These are phyloP conservation scores for Mucor velutinosus DNA, from an alignment of 371 early-diverging fungal genomes.

Conservation along the genomic window DNA sequence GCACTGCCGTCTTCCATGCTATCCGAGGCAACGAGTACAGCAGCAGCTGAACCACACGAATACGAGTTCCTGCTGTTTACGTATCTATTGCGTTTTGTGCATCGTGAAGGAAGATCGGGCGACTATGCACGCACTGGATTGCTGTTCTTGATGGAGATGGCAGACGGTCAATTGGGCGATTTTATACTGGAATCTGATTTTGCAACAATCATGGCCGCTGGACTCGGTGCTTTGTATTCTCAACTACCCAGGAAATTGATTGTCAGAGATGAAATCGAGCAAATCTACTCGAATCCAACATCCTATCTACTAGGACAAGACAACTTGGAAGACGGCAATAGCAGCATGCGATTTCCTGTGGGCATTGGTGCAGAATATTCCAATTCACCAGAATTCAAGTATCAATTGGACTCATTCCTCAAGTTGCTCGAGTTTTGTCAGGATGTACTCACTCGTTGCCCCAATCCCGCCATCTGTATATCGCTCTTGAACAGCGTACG, in stretches of 20 bases:
- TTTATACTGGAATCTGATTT: conserved; percentile 86
- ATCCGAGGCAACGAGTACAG: not conserved
- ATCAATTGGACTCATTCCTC: conserved; percentile 77
- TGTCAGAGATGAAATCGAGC: conserved; percentile 43
- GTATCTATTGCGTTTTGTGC: conserved; percentile 86
- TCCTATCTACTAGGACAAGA: conserved; percentile 54
- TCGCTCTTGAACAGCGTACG: conserved; percentile 69
- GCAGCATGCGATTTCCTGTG: conserved; percentile 4
- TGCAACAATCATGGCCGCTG: conserved; percentile 81
- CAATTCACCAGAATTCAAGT: conserved; percentile 68
- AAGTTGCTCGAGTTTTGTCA: conserved; percentile 86
- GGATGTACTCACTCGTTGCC: conserved; percentile 80
- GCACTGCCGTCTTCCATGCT: too few species aligned
- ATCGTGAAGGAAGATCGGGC: conserved; percentile 85
- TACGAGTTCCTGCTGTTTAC: conserved; percentile 87
- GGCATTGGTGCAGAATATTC: conserved; percentile 50
- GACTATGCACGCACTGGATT: conserved; percentile 91
- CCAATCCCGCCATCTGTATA: conserved; percentile 66
- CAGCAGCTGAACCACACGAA: conserved; percentile 35
- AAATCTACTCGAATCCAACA: conserved; percentile 34
- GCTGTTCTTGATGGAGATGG: conserved; percentile 85
- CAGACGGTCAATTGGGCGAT: conserved; percentile 70
- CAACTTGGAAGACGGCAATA: not conserved
- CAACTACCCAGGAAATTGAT: conserved; percentile 86
- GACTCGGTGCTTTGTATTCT: conserved; percentile 89